phyloP scores from a whole-genome alignment of 768 basidiomycete genomes.

The Podaxis sp. region DNA sequence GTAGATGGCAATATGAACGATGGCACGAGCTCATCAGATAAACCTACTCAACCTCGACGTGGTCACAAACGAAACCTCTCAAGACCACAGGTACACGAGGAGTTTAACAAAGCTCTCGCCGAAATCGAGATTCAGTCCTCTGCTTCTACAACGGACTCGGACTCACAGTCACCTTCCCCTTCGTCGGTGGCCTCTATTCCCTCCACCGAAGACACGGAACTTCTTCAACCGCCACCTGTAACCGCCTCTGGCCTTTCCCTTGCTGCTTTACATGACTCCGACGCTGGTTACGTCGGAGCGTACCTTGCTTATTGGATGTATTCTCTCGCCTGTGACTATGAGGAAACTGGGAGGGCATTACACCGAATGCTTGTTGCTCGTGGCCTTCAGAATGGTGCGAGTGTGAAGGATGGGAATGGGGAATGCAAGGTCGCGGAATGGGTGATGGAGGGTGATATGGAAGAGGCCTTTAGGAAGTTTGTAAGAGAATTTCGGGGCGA shows the following conservation, averaged over 20 bases:
- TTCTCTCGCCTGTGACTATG: slow-evolving; percentile 37
- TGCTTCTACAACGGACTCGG: slow-evolving; percentile 4
- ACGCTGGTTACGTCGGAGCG: slow-evolving; percentile 36
- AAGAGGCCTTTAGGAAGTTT: slow-evolving; percentile 25
- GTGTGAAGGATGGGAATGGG: not conserved
- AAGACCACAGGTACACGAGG: slow-evolving; percentile 14
- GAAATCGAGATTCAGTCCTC: slow-evolving; percentile 12
- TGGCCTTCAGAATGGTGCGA: not conserved
- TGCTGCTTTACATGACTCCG: slow-evolving; percentile 35
- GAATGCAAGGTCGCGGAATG: not conserved
- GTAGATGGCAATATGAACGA: not conserved
- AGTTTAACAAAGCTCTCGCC: slow-evolving; percentile 14
- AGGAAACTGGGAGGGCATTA: slow-evolving; percentile 35
- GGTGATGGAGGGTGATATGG: slow-evolving; percentile 21
- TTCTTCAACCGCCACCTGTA: slow-evolving; percentile 8
- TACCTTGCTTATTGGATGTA: slow-evolving; percentile 42
- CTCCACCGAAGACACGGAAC: not conserved
- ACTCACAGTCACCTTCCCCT: slow-evolving; percentile 1
- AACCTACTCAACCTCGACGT: not conserved
- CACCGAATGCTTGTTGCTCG: slow-evolving; percentile 25
- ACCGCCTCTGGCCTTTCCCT: slow-evolving; percentile 30
- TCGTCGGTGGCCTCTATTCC: slow-evolving; percentile 1
- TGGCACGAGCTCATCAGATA: not conserved
- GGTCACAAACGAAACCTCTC: slow-evolving; percentile 8
- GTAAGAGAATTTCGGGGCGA: slow-evolving; percentile 19